phyloP scores from a whole-genome alignment of 2,329 filamentous ascomycete species.

The Colletotrichum abscissum region DNA sequence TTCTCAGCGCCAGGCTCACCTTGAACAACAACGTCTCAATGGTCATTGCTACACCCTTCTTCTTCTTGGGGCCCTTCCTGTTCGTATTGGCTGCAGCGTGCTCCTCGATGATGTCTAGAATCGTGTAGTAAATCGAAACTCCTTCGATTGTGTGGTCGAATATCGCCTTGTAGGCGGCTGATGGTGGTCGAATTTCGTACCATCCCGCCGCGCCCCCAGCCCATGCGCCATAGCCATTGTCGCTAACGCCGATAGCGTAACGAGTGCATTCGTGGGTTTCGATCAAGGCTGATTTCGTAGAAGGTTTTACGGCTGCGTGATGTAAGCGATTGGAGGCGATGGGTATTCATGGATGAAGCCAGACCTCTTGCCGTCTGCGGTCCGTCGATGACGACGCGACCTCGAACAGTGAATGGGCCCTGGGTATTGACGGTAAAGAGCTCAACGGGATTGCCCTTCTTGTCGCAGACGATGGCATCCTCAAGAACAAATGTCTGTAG shows the following conservation, averaged over 20 bases:
- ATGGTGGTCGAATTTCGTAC: conserved; percentile 71
- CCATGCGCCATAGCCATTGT: conserved; percentile 71
- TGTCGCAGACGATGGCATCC: conserved; percentile 68
- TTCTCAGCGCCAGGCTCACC: conserved; percentile 38
- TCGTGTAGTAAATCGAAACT: conserved; percentile 71
- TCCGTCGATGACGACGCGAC: conserved; percentile 58
- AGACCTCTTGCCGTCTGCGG: conserved; percentile 57
- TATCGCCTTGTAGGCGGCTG: conserved; percentile 64
- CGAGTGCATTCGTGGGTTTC: conserved; percentile 62
- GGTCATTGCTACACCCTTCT: conserved; percentile 33
- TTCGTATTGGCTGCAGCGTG: conserved; percentile 42
- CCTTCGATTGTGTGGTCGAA: conserved; percentile 72
- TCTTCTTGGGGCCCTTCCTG: conserved; percentile 47
- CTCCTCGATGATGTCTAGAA: conserved; percentile 67
- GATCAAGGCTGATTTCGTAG: conserved; percentile 52
- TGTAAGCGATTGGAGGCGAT: conserved; percentile 1
- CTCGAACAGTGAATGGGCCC: conserved; percentile 71
- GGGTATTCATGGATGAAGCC: conserved; percentile 35
- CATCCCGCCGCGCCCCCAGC: conserved; percentile 73
- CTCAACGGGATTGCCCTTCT: conserved; percentile 65
- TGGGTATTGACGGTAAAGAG: conserved; percentile 69
- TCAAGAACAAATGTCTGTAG: conserved; percentile 34
- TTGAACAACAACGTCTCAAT: conserved; percentile 44
- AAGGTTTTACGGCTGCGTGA: conserved; percentile 47
- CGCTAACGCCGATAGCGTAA: conserved; percentile 65